phyloP scores from a whole-genome alignment of 768 basidiomycete species.

The Mycena amicta region DNA sequence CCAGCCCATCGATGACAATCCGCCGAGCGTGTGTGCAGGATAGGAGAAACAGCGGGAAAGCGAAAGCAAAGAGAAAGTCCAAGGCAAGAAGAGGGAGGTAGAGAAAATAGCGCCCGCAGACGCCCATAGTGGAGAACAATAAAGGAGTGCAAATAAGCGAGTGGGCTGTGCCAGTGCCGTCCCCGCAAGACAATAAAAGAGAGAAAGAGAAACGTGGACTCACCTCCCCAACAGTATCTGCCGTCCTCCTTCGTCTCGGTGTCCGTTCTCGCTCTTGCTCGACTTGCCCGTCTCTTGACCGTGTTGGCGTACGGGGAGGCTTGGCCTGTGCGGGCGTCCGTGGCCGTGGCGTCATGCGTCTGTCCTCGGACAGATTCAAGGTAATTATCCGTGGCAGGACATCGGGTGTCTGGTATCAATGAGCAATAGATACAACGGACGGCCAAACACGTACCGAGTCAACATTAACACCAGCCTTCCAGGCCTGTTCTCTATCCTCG shows the following conservation, averaged over 20 bases:
- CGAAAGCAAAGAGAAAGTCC: neutral
- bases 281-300: no score
- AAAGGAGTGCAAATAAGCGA: neutral
- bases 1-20: neutral
- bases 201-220: neutral
- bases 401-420: neutral
- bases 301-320: neutral
- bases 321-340: neutral
- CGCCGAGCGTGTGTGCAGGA: neutral
- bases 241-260: neutral
- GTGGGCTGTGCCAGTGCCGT: neutral
- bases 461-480: neutral
- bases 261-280: neutral
- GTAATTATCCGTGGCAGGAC: neutral
- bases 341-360: neutral
- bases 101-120: neutral
- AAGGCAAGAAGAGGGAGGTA: no score
- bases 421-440: neutral
- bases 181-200: neutral
- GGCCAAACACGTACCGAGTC: neutral
- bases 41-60: neutral
- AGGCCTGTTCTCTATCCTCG: neutral
- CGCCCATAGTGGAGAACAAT: neutral
- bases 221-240: neutral
- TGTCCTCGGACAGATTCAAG: neutral